Percentiles rank a stretch among this genome's conserved stretches.
These are phyloP conservation scores for Fusarium lyarnte DNA, from an alignment of 2,329 filamentous ascomycete genomes.

Conservation along the genomic window DNA sequence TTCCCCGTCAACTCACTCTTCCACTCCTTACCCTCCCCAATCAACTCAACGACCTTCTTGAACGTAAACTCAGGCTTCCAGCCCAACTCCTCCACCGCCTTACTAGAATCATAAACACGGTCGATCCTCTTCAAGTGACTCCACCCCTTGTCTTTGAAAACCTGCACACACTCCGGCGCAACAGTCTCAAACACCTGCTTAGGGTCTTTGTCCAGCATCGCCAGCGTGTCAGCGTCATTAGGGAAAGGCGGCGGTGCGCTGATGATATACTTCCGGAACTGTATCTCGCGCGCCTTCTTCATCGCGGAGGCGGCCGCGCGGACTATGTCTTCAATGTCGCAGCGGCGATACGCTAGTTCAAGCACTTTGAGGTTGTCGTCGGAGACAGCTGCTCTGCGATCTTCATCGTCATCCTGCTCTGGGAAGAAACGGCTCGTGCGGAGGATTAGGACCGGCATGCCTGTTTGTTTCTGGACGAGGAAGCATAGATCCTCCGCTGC, in stretches of 20 bases:
- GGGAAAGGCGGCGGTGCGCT: constrained; percentile 55
- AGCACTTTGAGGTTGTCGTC: constrained; percentile 59
- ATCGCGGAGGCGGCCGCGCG: constrained; percentile 53
- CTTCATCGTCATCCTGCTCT: constrained; percentile 57
- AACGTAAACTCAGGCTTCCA: constrained; percentile 57
- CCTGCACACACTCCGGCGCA: constrained; percentile 41
- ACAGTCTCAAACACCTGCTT: constrained; percentile 43
- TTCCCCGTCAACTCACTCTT: constrained; percentile 50
- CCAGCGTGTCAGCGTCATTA: constrained; percentile 45
- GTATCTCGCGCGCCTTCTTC: constrained; percentile 44
- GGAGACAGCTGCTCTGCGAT: constrained; percentile 47
- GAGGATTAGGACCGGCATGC: constrained; percentile 55
- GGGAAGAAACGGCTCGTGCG: constrained; percentile 61
- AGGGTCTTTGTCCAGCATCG: constrained; percentile 48
- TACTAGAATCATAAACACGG: constrained; percentile 57
- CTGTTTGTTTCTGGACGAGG: constrained; percentile 51
- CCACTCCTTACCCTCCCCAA: constrained; percentile 50
- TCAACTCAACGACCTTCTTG: constrained; percentile 45
- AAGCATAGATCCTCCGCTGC: constrained; percentile 60
- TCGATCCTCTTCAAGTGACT: constrained; percentile 52
- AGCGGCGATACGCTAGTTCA: constrained; percentile 58
- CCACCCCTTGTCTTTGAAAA: constrained; percentile 51
- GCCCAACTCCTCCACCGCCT: constrained; percentile 52
- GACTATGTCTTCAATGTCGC: constrained; percentile 57
- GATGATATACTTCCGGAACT: constrained; percentile 56